Evolutionary conservation across 2,329 filamentous ascomycete genomes (phyloP), one percentile per base, ranked within the genome.

Genomic region (Echinosphaeria canescens): DNA sequence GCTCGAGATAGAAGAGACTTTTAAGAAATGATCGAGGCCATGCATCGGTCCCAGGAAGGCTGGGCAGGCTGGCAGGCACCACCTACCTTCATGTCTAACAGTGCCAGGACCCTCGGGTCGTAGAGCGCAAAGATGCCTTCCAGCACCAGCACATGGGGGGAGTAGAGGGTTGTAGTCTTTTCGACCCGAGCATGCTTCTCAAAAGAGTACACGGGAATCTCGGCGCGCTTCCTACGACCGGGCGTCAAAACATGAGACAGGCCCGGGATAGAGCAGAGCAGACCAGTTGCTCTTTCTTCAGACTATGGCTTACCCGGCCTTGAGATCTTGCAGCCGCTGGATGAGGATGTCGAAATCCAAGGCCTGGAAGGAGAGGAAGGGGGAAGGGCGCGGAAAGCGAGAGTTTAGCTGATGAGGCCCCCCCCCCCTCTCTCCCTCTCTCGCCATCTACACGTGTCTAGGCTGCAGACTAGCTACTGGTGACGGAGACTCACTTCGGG

Each of bases 71-170:
- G 38, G 35, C 30, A 22, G 5, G 5, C 13, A 9, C 8, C n/a
- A 39, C 46, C 25, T 53, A 80, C 76, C 51, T 80, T 90, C 56
- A 95, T 78, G 48, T 98, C 88, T 34, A 95, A 55, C 36, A 98
- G 54, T 12, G 90, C 76, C 31, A 88, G 53, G 4, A 98, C 74
- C 31, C 85, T 66, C 14, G 66, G 68, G 42, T 98, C 88, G 42
- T 93, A 82, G 10, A 98, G 56, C 6, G 88, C 88, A 49, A 98
- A 80, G 16, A 98, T 98, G 13, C 88, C 88, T 54, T 98, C 88
- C 10, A 98, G 53, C 25, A 98, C 82, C 15, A 98, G 58, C 14
- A 98, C 88, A 48, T 92, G 88, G 2, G 88, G 88, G 4, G 88
- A 95, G 46, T 98, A 98, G 32, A 98, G 80, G 1, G 78, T 74